These are phyloP conservation scores for Zygnema circumcarinatum DNA, from an alignment of 139 green algal species.

Conservation along the genomic window DNA sequence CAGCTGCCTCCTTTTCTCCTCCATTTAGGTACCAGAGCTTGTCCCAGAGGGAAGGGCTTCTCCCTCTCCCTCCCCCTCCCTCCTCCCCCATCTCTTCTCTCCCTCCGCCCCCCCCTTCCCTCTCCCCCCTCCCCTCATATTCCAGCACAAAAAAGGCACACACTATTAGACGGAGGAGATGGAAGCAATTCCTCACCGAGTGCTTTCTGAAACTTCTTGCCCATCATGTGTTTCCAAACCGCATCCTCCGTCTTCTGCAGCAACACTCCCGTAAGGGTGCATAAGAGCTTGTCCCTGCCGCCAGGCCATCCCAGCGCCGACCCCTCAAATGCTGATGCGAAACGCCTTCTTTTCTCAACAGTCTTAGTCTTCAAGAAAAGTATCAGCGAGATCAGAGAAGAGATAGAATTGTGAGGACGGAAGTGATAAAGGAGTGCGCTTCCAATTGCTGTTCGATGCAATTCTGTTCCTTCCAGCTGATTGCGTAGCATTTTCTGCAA, in stretches of 20 bases:
- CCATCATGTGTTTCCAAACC: slow-evolving; percentile 61
- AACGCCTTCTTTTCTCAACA: background rate
- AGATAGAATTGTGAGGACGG: background rate
- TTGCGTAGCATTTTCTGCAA: too few species aligned
- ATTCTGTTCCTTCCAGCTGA: too few species aligned
- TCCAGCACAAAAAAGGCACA: background rate
- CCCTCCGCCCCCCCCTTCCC: slow-evolving; percentile 4
- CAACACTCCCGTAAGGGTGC: slow-evolving; percentile 46
- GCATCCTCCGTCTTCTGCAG: slow-evolving; percentile 41
- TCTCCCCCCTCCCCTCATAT: background rate
- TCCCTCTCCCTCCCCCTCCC: too few species aligned
- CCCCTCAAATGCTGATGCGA: background rate
- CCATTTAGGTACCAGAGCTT: too few species aligned
- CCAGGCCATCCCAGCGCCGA: background rate
- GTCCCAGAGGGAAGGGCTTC: too few species aligned
- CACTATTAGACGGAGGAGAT: too few species aligned
- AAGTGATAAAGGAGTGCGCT: background rate
- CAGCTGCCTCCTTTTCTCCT: too few species aligned
- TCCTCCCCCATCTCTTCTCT: slow-evolving; percentile 9
- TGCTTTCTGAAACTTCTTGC: slow-evolving; percentile 39
- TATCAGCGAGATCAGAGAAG: background rate
- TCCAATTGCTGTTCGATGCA: too few species aligned
- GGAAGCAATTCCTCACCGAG: too few species aligned
- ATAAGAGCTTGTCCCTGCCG: slow-evolving; percentile 52
- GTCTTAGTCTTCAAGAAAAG: background rate